Percentiles rank a stretch among this genome's conserved stretches.
These are phyloP conservation scores for Saturnispora dispora DNA, from an alignment of 805 yeast genomes.

Conservation along the genomic window DNA sequence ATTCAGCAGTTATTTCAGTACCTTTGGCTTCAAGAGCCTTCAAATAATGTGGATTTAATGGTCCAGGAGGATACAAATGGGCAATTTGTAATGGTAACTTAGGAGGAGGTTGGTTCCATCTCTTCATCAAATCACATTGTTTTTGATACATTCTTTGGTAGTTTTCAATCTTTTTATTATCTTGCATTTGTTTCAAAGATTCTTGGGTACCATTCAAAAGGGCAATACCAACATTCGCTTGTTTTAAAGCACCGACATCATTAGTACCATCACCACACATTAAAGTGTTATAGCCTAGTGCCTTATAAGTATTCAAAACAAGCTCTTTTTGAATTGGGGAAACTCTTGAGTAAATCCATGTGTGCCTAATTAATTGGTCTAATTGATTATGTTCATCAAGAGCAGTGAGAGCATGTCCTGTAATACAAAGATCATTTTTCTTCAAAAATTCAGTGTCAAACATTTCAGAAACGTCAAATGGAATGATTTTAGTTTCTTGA, in stretches of 20 bases:
- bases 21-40: slow-evolving; percentile 82
- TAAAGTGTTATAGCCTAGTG: slow-evolving; percentile 82
- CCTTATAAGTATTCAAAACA: slow-evolving; percentile 72
- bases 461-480: slow-evolving; percentile 51
- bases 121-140: slow-evolving; percentile 67
- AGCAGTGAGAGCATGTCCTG: slow-evolving; percentile 79
- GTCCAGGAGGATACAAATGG: slow-evolving; percentile 94
- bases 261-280: slow-evolving; percentile 99
- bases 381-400: slow-evolving; percentile 63
- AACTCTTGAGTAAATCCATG: slow-evolving; percentile 97
- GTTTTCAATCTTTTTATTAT: slow-evolving; percentile 60
- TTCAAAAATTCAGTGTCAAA: slow-evolving; percentile 50
- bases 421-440: slow-evolving; percentile 77
- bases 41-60: slow-evolving; percentile 78
- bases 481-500: slow-evolving; percentile 61
- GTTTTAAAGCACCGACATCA: slow-evolving; percentile 98
- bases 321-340: slow-evolving; percentile 95
- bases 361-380: slow-evolving; percentile 64
- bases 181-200: slow-evolving; percentile 81
- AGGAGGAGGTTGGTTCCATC: slow-evolving; percentile 80
- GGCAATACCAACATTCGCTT: slow-evolving; percentile 98
- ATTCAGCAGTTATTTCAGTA: slow-evolving; percentile 66
- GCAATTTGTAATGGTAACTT: slow-evolving; percentile 84
- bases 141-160: slow-evolving; percentile 65
- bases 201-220: slow-evolving; percentile 93